Evolutionary conservation across 441 rosid species (phyloP), one percentile per base, ranked within the genome.

Genomic region (Populus hybrid): DNA sequence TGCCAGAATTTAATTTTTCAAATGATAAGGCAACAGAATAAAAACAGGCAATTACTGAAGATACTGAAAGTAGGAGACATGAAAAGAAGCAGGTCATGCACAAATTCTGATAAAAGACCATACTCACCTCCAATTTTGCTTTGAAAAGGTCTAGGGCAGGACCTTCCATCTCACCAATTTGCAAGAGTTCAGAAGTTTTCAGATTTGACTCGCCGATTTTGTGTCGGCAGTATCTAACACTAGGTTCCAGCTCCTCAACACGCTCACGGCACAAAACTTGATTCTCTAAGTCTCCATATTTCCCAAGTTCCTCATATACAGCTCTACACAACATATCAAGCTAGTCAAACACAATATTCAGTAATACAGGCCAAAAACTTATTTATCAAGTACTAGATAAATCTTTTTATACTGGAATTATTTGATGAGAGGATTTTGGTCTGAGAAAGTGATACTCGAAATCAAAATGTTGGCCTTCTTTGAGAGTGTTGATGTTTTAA

Each of bases 221-320:
- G 87, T 92, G 98, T 68, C 91, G 84, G 88, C 99, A 97, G 84
- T 94, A 94, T 67, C 92, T 88, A 74, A 94, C 88, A 82, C 95
- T 93, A 14, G 99, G 98, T 82, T 93, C 99, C 81, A 97, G 91
- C 89, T 97, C 98, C 89, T 91, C 99, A 88, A 94, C 97, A 36
- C 92, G 98, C 81, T 89, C 97, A 81, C 90, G 97, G 65, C 98
- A 97, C 86, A 97, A 86, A 79, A 97, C 88, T 85, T 93, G 99
- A 87, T 94, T 94, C 86, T 97, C 99, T 67, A 92, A 82, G 85
- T 94, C 97, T 82, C 99, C 99, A 86, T 93, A 97, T 85, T 97
- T 94, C 50, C 98, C 97, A 77, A 97, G 97, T 87, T 97, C 97
- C 89, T 92, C 98, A 79, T 97, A 97, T 75, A 94, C 98, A 80